Base-by-base conservation (phyloP, 2,329 filamentous ascomycete genomes). In the Talaromyces pinophilus region DNA sequence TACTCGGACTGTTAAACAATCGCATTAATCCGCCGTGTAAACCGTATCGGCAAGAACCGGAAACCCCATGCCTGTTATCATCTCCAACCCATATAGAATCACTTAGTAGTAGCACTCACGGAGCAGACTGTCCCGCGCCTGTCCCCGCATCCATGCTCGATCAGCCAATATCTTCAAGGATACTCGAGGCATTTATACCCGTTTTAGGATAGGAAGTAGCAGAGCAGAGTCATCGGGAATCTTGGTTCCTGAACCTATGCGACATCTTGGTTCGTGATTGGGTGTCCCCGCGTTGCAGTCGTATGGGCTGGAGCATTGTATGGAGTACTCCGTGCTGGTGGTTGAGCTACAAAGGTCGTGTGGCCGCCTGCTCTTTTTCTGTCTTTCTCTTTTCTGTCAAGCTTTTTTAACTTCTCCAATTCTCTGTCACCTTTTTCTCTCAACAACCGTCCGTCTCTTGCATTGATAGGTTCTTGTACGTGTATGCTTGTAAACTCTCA, bases 81-180 rank as follows among this genome's bases (percentile, higher is more conserved):
- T 33, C 50, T 30, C 25, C 48, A 6, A 5, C 25, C 2, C 11
- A 10, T 48, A 25, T 46, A 19, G n/a, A 22, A 48, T 22, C n/a
- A 11, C 44, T n/a, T 13, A 22, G n/a, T 48, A n/a, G 44, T 13
- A 11, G 44, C 15, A 42, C 28, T 54, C 17, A 46, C 65, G 65
- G 65, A 66, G 65, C 65, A 66, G 65, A 59, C 65, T 66, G 59
- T 60, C 65, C 65, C 65, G 65, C 33, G 30, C 19, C 38, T 35
- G 59, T 44, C 65, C 61, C 65, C 60, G 65, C 65, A 66, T 50
- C 42, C 28, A 40, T 19, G 8, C 17, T 25, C 22, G 2, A 28
- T 30, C 17, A 30, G 35, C 57, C 57, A 59, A 59, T 59, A 59
- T 59, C 38, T 59, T 59, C 40, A 30, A 25, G 52, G 30, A 55